phyloP scores from a whole-genome alignment of 1,139 yeast genomes.

The Pichia sp. region DNA sequence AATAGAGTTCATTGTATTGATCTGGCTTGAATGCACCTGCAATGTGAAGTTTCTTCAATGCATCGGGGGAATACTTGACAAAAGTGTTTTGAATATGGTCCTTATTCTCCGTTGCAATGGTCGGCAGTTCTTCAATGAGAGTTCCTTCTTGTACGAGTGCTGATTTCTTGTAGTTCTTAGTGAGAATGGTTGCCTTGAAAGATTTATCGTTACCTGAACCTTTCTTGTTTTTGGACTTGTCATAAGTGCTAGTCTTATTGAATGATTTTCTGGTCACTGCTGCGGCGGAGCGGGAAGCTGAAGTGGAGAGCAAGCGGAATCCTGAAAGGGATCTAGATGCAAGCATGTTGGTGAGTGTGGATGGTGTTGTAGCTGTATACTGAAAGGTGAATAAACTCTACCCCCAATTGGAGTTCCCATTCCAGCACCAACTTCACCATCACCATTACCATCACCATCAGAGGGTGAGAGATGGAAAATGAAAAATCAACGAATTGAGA shows the following conservation, averaged over 20 bases:
- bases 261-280: conserved; percentile 24
- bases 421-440: too few species aligned
- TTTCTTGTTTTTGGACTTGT: conserved; percentile 22
- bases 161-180: conserved; percentile 18
- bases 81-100: conserved; percentile 15
- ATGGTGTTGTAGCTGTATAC: too few species aligned
- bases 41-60: conserved; percentile 20
- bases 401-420: too few species aligned
- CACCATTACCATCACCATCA: too few species aligned
- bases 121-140: conserved; percentile 16
- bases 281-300: conserved; percentile 9
- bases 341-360: conserved; percentile 5
- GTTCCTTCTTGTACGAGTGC: conserved; percentile 17
- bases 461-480: too few species aligned
- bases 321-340: conserved; percentile 3
- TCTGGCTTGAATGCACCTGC: conserved; percentile 55
- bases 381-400: too few species aligned
- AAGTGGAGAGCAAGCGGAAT: conserved; percentile 11
- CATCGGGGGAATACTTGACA: conserved; percentile 17
- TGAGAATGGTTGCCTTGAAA: conserved; percentile 19
- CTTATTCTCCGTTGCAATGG: conserved; percentile 12
- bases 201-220: conserved; percentile 27
- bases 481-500: too few species aligned
- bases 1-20: conserved; percentile 59
- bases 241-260: conserved; percentile 19